Percentiles rank a stretch among this genome's conserved stretches.
Conservation (phyloP, 2,329 filamentous ascomycete genomes). For the Kalaharituber pfeilii region DNA sequence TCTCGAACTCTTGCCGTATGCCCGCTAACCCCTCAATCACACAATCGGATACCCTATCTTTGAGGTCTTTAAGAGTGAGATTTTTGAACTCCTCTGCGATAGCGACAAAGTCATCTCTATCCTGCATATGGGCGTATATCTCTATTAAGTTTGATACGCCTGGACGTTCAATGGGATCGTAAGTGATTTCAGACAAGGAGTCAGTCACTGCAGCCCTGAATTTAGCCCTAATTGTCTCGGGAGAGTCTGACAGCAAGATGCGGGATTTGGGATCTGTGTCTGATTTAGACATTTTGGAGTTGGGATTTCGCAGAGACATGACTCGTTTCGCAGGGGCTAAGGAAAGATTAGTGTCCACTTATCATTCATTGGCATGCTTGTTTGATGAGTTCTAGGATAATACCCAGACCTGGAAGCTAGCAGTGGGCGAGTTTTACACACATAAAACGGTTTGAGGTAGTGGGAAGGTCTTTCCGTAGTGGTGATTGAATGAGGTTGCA, state of each 20-base stretch:
- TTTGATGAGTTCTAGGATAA: background rate
- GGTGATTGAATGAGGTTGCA: constrained; percentile 70
- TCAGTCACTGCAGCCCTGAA: constrained; percentile 64
- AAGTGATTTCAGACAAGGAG: constrained; percentile 45
- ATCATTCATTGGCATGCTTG: background rate
- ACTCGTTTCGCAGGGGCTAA: constrained; percentile 62
- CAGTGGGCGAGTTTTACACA: constrained; percentile 25
- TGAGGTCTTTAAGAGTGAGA: constrained; percentile 41
- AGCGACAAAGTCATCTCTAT: constrained; percentile 27
- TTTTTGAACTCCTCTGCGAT: constrained; percentile 29
- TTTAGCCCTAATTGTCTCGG: constrained; percentile 48
- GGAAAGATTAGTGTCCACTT: background rate
- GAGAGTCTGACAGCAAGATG: constrained; percentile 62
- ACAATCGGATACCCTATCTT: constrained; percentile 43
- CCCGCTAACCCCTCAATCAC: constrained; percentile 37
- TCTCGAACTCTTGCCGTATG: constrained; percentile 40
- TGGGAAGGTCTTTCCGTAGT: constrained; percentile 46
- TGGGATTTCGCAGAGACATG: constrained; percentile 71
- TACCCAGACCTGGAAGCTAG: background rate
- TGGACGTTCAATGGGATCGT: constrained; percentile 51
- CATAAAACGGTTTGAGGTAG: constrained; percentile 55
- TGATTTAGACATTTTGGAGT: constrained; percentile 89
- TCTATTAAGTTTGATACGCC: constrained; percentile 78
- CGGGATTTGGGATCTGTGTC: constrained; percentile 51
- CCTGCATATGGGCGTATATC: constrained; percentile 54